Percentiles rank a stretch among this genome's conserved stretches.
Evolutionary conservation across 2,329 filamentous ascomycete species (phyloP).

Genomic region (Aureobasidium subglaciale): DNA sequence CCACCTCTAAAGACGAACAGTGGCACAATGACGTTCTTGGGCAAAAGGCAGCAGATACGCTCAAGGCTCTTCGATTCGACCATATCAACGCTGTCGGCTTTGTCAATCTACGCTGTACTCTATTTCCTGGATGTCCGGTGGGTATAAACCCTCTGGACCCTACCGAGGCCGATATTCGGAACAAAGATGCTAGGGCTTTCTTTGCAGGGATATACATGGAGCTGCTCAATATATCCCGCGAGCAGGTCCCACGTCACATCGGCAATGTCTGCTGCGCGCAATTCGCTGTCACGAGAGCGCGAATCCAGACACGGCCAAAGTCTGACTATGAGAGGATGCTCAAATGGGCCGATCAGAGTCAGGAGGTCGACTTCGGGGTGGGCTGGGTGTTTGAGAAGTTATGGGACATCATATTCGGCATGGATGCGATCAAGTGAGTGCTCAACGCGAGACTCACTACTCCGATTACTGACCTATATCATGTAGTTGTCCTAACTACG

Average conservation of each 20-base stretch:
- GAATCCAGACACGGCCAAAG: neutral
- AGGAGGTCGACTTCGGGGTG: neutral
- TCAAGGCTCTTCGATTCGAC: neutral
- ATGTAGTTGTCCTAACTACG: neutral
- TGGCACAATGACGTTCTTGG: neutral
- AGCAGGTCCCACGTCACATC: neutral
- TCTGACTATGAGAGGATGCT: neutral
- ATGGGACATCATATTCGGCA: neutral
- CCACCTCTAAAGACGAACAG: neutral
- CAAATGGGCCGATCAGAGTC: neutral
- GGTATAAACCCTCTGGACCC: neutral
- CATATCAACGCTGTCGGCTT: neutral
- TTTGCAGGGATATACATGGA: neutral
- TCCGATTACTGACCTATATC: neutral
- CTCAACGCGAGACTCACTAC: neutral
- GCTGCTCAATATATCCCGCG: neutral
- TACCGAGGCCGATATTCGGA: neutral
- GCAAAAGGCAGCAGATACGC: neutral
- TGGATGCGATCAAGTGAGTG: neutral
- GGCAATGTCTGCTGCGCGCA: neutral
- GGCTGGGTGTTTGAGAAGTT: neutral
- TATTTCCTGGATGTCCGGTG: neutral
- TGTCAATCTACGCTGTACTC: neutral
- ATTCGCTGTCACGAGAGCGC: neutral
- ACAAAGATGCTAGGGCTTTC: neutral